Percentiles rank a stretch among this genome's conserved stretches.
phyloP scores from a whole-genome alignment of 805 yeast genomes.

The Cyberlindnera nakhonratchasimensis region DNA sequence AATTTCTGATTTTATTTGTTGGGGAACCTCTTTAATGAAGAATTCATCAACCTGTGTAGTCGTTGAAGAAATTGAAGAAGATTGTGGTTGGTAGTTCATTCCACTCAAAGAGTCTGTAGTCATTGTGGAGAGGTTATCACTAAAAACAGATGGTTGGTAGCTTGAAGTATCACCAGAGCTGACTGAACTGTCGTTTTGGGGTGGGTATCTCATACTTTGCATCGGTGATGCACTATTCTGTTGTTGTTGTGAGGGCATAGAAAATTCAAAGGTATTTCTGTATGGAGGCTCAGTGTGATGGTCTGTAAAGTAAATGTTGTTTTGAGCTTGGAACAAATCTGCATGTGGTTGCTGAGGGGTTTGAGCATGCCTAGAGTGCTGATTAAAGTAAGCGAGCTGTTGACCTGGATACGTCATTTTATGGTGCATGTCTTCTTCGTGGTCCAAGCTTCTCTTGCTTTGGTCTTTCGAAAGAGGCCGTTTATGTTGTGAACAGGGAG shows the following conservation, averaged over 20 bases:
- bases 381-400: constrained; percentile 5
- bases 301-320: background rate
- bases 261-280: constrained; percentile 5
- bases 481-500: too few relatives aligned
- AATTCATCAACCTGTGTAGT: constrained; percentile 15
- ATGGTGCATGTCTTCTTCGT: constrained; percentile 7
- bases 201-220: constrained; percentile 3
- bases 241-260: constrained; percentile 1
- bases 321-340: background rate
- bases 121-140: constrained; percentile 13
- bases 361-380: background rate
- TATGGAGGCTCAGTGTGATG: constrained; percentile 13
- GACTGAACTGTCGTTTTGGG: background rate
- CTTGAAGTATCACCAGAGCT: constrained; percentile 10
- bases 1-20: constrained; percentile 20
- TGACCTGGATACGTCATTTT: constrained; percentile 15
- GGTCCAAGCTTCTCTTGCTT: background rate
- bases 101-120: constrained; percentile 11
- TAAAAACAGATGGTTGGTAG: constrained; percentile 21
- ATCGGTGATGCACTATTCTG: background rate
- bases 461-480: too few relatives aligned
- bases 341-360: background rate
- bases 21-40: constrained; percentile 20
- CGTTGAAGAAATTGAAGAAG: background rate
- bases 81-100: constrained; percentile 6